Base-by-base conservation (phyloP, 805 yeast species). In the Schwanniomyces sp. region DNA sequence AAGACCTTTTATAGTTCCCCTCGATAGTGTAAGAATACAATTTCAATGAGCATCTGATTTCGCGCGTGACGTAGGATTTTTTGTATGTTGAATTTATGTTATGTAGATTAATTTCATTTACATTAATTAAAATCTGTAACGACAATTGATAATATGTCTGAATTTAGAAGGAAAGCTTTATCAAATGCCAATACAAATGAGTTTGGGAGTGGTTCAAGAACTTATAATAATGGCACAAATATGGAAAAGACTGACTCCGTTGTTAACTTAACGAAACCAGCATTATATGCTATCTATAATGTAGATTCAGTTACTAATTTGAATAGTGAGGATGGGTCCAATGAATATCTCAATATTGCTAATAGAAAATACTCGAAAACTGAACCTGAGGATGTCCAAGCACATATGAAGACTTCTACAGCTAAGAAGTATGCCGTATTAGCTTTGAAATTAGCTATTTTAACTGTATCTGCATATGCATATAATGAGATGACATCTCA, bases 401-500 rank as follows among this genome's bases (percentile, higher is more conserved):
- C 21, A n/a, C 30, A 44, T 28, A 21, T 17, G 14, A 44, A 39
- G 40, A 34, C 29, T 14, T 17, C 28, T 21, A 21, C 43, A 9
- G n/a, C 7, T 18, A 18, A 36, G 24, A 37, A 39, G 12, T 11
- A 26, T 11, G 12, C 36, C 8, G 36, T 25, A 2, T 18, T 30
- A n/a, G 25, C 49, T 18, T 42, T 47, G 40, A 66, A 67, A 36
- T 34, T 66, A 16, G 30, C 56, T 3, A 45, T 66, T 16, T 62
- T 72, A 43, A 72, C 79, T 8, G 47, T 64, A 4, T 70, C 78
- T 26, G 87, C 88, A 9, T 76, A 74, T 43, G 55, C 78, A 7
- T 82, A 81, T 61, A 78, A 82, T 56, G 79, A 71, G 50, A 62
- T 83, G 34, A 74, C 81, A 9, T 74, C 69, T 45, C 79, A 80